phyloP scores from a whole-genome alignment of 169 alveolate species.

The Cyclospora cayetanensis region DNA sequence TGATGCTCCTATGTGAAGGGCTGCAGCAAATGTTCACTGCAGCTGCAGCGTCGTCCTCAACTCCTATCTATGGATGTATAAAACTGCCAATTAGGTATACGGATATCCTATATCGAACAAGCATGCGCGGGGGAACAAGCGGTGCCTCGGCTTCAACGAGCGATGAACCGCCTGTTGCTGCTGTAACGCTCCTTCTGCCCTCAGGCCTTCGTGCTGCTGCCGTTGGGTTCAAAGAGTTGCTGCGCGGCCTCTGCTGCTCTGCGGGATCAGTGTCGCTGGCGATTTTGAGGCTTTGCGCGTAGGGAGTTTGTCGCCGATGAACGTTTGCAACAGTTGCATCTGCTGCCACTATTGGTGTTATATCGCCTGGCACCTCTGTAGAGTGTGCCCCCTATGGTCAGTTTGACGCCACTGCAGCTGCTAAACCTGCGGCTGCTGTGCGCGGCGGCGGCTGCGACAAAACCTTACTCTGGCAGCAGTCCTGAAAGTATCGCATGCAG shows the following conservation, averaged over 20 bases:
- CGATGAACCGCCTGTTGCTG: background rate
- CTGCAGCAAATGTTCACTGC: no score
- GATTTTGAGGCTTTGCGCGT: no score
- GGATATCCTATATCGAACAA: no score
- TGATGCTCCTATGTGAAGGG: no score
- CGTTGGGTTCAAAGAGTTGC: background rate
- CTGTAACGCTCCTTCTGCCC: background rate
- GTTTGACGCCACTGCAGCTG: background rate
- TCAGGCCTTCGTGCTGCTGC: background rate
- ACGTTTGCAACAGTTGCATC: background rate
- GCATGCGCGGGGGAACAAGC: no score
- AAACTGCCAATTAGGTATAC: no score
- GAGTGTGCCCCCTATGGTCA: background rate
- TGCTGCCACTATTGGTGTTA: conserved; percentile 1
- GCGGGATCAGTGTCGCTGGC: no score
- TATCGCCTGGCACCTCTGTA: background rate
- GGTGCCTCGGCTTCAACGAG: background rate
- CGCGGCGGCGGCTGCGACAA: no score
- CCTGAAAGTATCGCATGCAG: no score
- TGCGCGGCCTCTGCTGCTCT: background rate
- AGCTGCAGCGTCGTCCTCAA: no score
- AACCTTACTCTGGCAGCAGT: no score
- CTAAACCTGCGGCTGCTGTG: conserved; percentile 34
- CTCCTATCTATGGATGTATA: no score
- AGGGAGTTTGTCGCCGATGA: background rate